Evolutionary conservation across 164 flowering plant species (phyloP).

Genomic region (Chimonanthus praecox): DNA sequence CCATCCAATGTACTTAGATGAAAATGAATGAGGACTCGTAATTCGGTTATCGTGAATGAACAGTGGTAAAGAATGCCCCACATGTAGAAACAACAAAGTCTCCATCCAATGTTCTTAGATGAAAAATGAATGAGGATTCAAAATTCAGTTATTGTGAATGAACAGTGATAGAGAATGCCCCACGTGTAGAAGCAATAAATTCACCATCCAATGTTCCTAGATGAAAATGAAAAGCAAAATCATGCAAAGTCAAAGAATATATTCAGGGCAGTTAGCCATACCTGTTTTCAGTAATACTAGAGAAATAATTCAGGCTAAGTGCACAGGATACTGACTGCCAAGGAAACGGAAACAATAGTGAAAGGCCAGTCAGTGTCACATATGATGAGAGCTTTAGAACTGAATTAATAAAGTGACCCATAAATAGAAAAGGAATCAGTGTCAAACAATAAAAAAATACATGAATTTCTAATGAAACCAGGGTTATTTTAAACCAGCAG

Average conservation of each 20-base stretch:
- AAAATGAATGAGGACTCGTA: background rate
- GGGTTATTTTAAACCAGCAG: background rate
- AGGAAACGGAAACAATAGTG: background rate
- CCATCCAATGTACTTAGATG: no score
- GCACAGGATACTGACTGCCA: constrained; percentile 78
- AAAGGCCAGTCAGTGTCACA: background rate
- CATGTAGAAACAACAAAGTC: no score
- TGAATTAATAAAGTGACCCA: no score
- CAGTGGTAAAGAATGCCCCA: background rate
- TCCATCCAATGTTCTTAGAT: no score
- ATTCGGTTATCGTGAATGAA: background rate
- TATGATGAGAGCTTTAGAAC: no score
- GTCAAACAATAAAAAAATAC: background rate
- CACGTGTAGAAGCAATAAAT: background rate
- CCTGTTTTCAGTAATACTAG: constrained; percentile 70
- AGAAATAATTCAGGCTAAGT: constrained; percentile 75
- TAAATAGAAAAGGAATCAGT: background rate
- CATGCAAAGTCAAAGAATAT: background rate
- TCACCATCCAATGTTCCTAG: background rate
- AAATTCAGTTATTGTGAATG: background rate
- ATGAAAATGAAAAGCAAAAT: background rate
- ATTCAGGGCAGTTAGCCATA: constrained; percentile 20
- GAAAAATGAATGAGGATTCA: background rate
- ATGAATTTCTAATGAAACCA: no score
- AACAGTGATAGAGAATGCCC: background rate